Evolutionary conservation across 73 alveolate species (phyloP), one percentile per base, ranked within the genome.

Genomic region (Stentor coeruleus): DNA sequence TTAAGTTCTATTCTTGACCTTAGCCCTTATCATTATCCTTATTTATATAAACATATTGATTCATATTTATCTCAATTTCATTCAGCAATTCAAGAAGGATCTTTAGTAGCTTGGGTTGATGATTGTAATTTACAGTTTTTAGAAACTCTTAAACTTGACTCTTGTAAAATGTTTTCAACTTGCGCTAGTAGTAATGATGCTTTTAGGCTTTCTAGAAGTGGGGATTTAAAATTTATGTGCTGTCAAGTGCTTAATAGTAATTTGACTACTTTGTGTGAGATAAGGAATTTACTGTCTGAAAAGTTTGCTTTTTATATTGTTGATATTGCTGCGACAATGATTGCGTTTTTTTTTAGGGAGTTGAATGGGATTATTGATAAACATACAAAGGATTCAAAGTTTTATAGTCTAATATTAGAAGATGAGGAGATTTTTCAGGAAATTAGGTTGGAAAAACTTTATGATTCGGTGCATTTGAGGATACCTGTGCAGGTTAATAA

Each of bases 391-490:
- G 79, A 31, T 2, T 66, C 79, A 33, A 31, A 20, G 11, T 66
- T 20, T 66, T 66, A 66, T 33, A 28, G 49, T 20, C 33, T 66
- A 66, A 28, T 66, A 1, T 20, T 66, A 66, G 79, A 66, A 66
- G 79, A 66, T 40, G n/a, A 20, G 0, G 79, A 66, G n/a, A 20
- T 66, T 11, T 66, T 66, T 66, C 79, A 66, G 33, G 79, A 66
- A 66, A 14, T 66, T 20, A 20, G 79, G 39, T 33, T 31, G 0
- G 79, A 66, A 11, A 20, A 20, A 33, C 2, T 2, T 2, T 66
- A 28, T 33, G 20, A 20, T 20, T 28, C n/a, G 11, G 79, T 31
- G 14, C 11, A 26, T 20, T 66, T 66, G 33, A 31, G 33, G 1
- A 66, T 66, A 37, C 79, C 79, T 14, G 39, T 15, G n/a, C 15